Conservation (phyloP, 2,329 filamentous ascomycete genomes). For the Colletotrichum tabaci region DNA sequence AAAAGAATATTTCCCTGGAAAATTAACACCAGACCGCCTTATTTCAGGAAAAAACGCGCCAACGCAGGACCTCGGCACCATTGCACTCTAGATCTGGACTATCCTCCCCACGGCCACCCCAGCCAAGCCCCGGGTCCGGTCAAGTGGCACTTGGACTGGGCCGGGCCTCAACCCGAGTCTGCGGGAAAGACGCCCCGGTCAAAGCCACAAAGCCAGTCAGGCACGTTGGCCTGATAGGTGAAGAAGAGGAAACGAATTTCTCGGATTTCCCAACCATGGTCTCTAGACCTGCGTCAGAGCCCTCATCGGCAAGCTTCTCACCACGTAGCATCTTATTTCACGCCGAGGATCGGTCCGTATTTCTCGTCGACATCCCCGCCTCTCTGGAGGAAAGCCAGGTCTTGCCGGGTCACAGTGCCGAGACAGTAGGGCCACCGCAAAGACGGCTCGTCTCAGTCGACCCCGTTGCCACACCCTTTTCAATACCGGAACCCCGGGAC, state of each 20-base stretch:
- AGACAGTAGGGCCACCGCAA: slow-evolving; percentile 35
- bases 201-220: slow-evolving; percentile 29
- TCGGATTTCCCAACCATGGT: slow-evolving; percentile 10
- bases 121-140: slow-evolving; percentile 31
- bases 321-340: slow-evolving; percentile 39
- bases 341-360: slow-evolving; percentile 53
- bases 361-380: slow-evolving; percentile 78
- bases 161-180: slow-evolving; percentile 19
- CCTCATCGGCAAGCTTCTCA: neutral
- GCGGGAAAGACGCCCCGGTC: slow-evolving; percentile 26
- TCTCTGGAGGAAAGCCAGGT: slow-evolving; percentile 79
- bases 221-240: slow-evolving; percentile 5
- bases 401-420: slow-evolving; percentile 51
- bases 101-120: slow-evolving; percentile 11
- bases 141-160: slow-evolving; percentile 32
- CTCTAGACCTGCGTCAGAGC: neutral
- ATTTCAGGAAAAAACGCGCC: slow-evolving; percentile 19
- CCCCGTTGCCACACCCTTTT: slow-evolving; percentile 62
- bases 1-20: neutral
- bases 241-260: neutral
- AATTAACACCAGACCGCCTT: slow-evolving; percentile 9
- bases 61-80: slow-evolving; percentile 36
- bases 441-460: slow-evolving; percentile 63
- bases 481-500: slow-evolving; percentile 66
- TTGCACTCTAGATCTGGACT: slow-evolving; percentile 6